Evolutionary conservation across 495 filamentous ascomycete species (phyloP), one percentile per base, ranked within the genome.

Genomic region (Bacidia rubella): DNA sequence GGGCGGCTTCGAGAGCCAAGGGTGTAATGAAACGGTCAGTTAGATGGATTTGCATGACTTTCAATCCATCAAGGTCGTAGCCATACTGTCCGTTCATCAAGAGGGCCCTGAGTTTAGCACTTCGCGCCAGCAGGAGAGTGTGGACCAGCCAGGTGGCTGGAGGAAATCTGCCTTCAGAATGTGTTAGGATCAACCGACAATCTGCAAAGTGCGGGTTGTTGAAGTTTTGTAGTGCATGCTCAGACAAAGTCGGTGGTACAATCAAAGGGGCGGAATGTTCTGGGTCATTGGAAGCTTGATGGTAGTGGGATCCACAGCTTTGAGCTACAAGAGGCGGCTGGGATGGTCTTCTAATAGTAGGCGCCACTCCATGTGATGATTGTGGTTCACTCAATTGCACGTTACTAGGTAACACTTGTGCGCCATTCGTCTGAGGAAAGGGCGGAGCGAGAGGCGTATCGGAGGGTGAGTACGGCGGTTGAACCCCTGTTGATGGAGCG

Each of bases 121-220:
- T 79, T 45, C 72, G 73, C 21, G 72, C 69, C 45, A 80, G 54
- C 2, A 81, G 61, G 19, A 79, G 61, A 38, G 71, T 72, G 56
- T 78, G 78, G 22, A 63, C 47, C 17, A 38, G 51, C 19, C 43
- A 58, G 3, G 29, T 45, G 17, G 38, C 41, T 19, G 32, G 45
- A 23, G 26, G 38, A 21, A 47, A 53, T 3, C 41, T 43, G 23
- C 49, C 39, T 9, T 47, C 26, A 10, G 29, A 25, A 17, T 61
- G 52, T 20, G 50, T 43, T 35, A 63, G 19, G 12, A 48, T 29
- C 12, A 63, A 49, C 20, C 29, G 39, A 38, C 55, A 63, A 32
- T 63, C 60, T 9, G 60, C 58, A 50, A 35, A 61, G 20, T 49
- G 29, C n/a, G 43, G 21, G 17, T 22, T 21, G 50, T 60, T 51